Conservation (phyloP, 1,284 basidiomycete species). For the Sparassis latifolia region DNA sequence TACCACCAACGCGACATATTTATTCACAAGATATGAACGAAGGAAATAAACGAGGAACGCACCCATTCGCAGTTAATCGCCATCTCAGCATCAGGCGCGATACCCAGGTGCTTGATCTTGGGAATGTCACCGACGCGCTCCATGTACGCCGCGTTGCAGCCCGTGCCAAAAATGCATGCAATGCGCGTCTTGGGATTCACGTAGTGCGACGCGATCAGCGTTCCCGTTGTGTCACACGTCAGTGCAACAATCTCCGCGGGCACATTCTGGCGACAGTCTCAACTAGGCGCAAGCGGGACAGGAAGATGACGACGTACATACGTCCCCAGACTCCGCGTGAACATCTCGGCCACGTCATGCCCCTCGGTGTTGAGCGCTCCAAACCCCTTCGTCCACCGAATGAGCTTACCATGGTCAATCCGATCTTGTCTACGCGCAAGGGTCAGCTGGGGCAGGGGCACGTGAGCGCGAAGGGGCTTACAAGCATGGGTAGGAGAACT, state of each 20-base stretch:
- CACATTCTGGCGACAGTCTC: conserved; percentile 38
- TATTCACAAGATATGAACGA: not conserved
- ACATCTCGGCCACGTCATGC: conserved; percentile 89
- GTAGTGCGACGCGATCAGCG: conserved; percentile 94
- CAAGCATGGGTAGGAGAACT: conserved; percentile 94
- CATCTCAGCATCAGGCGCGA: conserved; percentile 73
- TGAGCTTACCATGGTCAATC: conserved; percentile 93
- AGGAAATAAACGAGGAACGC: conserved; percentile 16
- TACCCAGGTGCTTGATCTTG: conserved; percentile 73
- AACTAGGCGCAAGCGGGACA: not conserved
- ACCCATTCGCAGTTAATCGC: conserved; percentile 98
- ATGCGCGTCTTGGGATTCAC: conserved; percentile 89
- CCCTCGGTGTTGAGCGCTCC: conserved; percentile 91
- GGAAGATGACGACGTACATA: conserved; percentile 37
- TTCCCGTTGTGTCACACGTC: conserved; percentile 97
- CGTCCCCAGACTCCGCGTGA: conserved; percentile 76
- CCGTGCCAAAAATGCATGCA: conserved; percentile 96
- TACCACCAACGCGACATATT: conserved; percentile 23
- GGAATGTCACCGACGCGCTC: conserved; percentile 75
- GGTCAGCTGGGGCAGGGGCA: no score
- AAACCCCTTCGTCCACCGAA: conserved; percentile 99
- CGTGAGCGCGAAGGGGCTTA: conserved; percentile 33
- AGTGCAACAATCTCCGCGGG: conserved; percentile 79
- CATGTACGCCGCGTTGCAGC: conserved; percentile 98
- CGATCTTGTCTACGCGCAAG: conserved; percentile 62